These are phyloP conservation scores for Fusarium virguliforme DNA, from an alignment of 2,329 filamentous ascomycete genomes.

Conservation along the genomic window DNA sequence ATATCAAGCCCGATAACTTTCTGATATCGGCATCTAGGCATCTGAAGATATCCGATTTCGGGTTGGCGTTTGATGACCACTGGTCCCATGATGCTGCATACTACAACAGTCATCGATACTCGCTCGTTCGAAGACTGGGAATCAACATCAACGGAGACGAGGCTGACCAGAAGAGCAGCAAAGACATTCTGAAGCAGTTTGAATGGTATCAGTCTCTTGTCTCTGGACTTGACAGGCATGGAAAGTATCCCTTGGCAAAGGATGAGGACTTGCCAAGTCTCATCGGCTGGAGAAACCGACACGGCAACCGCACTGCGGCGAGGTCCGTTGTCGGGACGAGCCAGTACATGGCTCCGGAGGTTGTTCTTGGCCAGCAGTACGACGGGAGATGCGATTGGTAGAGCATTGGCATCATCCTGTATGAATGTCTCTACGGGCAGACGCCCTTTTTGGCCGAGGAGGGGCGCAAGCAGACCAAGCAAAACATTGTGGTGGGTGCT, in stretches of 20 bases:
- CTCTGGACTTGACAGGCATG: slow-evolving; percentile 54
- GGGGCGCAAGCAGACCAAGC: slow-evolving; percentile 84
- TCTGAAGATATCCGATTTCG: slow-evolving; percentile 96
- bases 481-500: slow-evolving; percentile 81
- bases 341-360: slow-evolving; percentile 98
- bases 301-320: slow-evolving; percentile 80
- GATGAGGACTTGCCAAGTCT: slow-evolving; percentile 60
- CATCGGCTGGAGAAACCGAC: slow-evolving; percentile 79
- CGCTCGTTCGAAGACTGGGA: slow-evolving; percentile 81
- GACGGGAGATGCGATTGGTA: slow-evolving; percentile 97
- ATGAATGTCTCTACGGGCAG: slow-evolving; percentile 92
- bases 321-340: slow-evolving; percentile 94
- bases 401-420: slow-evolving; percentile 95
- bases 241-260: slow-evolving; percentile 50
- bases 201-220: slow-evolving; percentile 54
- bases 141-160: slow-evolving; percentile 82
- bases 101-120: slow-evolving; percentile 87
- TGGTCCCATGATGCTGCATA: slow-evolving; percentile 94
- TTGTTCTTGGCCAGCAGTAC: slow-evolving; percentile 85
- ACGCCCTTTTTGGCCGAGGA: slow-evolving; percentile 91
- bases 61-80: slow-evolving; percentile 93
- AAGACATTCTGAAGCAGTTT: slow-evolving; percentile 56
- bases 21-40: slow-evolving; percentile 90
- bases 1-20: slow-evolving; percentile 98
- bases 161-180: slow-evolving; percentile 73